Base-by-base conservation (phyloP, 2,329 filamentous ascomycete genomes). In the Colletotrichum abscissum region DNA sequence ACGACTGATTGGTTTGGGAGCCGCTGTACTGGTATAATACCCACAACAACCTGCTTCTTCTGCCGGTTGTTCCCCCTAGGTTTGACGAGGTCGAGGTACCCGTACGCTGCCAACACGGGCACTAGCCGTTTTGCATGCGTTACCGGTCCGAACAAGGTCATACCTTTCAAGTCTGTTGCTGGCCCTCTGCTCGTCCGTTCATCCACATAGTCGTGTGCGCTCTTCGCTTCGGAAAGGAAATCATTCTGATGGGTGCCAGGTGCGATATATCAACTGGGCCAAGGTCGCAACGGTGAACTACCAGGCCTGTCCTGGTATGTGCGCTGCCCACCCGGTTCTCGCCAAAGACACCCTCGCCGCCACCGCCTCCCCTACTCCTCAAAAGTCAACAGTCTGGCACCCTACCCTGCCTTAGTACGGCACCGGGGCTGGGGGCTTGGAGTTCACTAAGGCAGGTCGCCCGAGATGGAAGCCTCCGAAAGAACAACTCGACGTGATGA, bases 371-470 rank as follows among this genome's bases (percentile, higher is more conserved):
- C 63, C 67, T 9, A 49, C 16, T 49, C 7, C 42, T 22, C 60
- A 49, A 46, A 12, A 26, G 24, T 30, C 60, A 57, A 42, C 8
- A 26, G 24, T n/a, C 60, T 49, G 68, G 33, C 52, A 30, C 35
- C 42, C 35, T 38, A 49, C 52, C 52, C 19, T 60, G 24, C 69
- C 46, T 58, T 52, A 66, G 64, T 58, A 42, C 24, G 59, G 59
- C 42, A 63, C 66, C 65, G 59, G 54, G 38, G 14, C 59, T 55
- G 38, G 65, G 58, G 54, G 6, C 30, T 63, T 64, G 24, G 52
- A 26, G 52, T 49, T 63, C 26, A 26, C 59, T 26, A 35, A 59
- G 46, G 58, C 65, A 63, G n/a, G 57, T 72, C 38, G 69, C 69
- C n/a, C 69, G 59, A 59, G 38, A 64, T 52, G 54, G 59, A 64